Evolutionary conservation across 495 filamentous ascomycete species (phyloP).

Genomic region (Coniosporium apollinis): DNA sequence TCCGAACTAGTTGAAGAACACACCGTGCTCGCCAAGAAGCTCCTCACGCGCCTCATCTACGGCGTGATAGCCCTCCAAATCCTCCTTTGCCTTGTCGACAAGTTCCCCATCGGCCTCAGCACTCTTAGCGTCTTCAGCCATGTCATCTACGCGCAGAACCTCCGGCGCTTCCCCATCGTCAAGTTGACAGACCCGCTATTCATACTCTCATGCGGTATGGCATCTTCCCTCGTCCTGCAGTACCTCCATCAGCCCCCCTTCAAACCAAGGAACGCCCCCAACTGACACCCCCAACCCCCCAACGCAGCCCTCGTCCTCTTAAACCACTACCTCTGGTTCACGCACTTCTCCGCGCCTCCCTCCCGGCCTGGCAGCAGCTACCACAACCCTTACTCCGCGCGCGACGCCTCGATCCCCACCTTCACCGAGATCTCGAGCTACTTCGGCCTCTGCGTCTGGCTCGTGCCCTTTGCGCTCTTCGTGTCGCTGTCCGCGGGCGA

Average conservation of each 20-base stretch:
- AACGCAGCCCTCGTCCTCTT: slow-evolving; percentile 55
- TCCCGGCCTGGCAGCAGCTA: slow-evolving; percentile 6
- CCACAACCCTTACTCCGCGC: slow-evolving; percentile 29
- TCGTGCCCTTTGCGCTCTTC: slow-evolving; percentile 89
- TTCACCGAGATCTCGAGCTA: slow-evolving; percentile 94
- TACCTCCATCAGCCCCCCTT: neutral
- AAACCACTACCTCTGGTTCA: slow-evolving; percentile 98
- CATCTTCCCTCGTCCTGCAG: neutral
- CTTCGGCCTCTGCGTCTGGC: slow-evolving; percentile 92
- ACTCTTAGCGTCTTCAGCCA: slow-evolving; percentile 67
- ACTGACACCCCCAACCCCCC: neutral
- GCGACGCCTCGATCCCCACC: slow-evolving; percentile 37
- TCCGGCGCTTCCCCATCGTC: slow-evolving; percentile 74
- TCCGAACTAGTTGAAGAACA: slow-evolving; percentile 97
- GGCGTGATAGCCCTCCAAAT: slow-evolving; percentile 56
- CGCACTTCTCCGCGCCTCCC: slow-evolving; percentile 53
- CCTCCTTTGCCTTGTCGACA: slow-evolving; percentile 62
- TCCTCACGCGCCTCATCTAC: slow-evolving; percentile 77
- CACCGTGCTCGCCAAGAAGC: slow-evolving; percentile 73
- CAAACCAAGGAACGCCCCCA: neutral
- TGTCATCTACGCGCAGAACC: slow-evolving; percentile 75
- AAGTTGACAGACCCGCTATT: slow-evolving; percentile 82
- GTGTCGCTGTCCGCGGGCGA: slow-evolving; percentile 85
- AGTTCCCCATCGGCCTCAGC: slow-evolving; percentile 61
- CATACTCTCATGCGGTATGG: slow-evolving; percentile 58